phyloP scores from a whole-genome alignment of 2,329 filamentous ascomycete species.

The Ceratocystiopsis sp. region DNA sequence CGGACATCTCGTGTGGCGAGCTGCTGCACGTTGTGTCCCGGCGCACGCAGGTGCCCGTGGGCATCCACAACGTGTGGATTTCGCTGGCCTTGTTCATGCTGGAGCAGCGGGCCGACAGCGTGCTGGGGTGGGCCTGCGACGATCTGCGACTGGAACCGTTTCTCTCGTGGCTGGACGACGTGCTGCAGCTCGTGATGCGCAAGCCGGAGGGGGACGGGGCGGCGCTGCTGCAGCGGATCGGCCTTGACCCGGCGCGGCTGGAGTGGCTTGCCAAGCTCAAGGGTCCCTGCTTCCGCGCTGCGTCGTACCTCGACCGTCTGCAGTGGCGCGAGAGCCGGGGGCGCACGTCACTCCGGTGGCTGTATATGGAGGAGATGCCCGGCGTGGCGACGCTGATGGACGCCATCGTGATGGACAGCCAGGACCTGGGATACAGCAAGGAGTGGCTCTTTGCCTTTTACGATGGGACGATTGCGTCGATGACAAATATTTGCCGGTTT shows the following conservation, averaged over 20 bases:
- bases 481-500: slow-evolving; percentile 6
- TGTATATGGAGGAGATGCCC: slow-evolving; percentile 6
- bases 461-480: slow-evolving; percentile 2
- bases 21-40: slow-evolving; percentile 10
- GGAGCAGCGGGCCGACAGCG: slow-evolving; percentile 3
- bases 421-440: slow-evolving; percentile 1
- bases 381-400: slow-evolving; percentile 5
- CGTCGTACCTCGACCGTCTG: slow-evolving; percentile 2
- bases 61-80: slow-evolving; percentile 9
- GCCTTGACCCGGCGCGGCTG: slow-evolving; percentile 4
- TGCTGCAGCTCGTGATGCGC: slow-evolving; percentile 4
- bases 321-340: slow-evolving; percentile 1
- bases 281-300: background rate
- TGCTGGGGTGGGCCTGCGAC: slow-evolving; percentile 10
- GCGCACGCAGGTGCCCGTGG: slow-evolving; percentile 5
- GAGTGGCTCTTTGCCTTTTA: slow-evolving; percentile 7
- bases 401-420: slow-evolving; percentile 1
- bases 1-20: slow-evolving; percentile 6
- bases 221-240: slow-evolving; percentile 2
- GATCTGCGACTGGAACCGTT: slow-evolving; percentile 3
- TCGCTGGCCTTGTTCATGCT: slow-evolving; percentile 7
- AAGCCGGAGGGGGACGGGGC: background rate
- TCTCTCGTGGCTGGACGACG: slow-evolving; percentile 7
- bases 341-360: slow-evolving; percentile 3
- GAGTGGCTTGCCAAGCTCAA: slow-evolving; percentile 4